Evolutionary conservation across 1,284 basidiomycete species (phyloP).

Genomic region (Schizophyllum amplum): DNA sequence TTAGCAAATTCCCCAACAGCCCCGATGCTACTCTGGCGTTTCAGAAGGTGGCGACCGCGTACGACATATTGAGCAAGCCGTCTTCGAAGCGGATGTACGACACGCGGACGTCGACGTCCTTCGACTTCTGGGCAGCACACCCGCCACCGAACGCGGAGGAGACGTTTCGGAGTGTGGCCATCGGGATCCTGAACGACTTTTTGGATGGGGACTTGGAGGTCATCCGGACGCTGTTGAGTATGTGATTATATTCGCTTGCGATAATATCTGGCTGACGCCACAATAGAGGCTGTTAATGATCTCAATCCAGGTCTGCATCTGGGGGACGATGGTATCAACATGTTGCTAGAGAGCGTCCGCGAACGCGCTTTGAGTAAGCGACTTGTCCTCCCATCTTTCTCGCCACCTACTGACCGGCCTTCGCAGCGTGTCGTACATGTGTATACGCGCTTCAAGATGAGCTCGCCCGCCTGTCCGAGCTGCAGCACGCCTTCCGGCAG

Average conservation of each 20-base stretch:
- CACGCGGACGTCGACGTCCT: slow-evolving; percentile 33
- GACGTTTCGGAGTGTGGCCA: slow-evolving; percentile 66
- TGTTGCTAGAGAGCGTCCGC: slow-evolving; percentile 57
- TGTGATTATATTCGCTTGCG: slow-evolving; percentile 18
- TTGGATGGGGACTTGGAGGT: slow-evolving; percentile 79
- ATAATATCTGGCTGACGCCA: slow-evolving; percentile 2
- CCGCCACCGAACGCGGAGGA: slow-evolving; percentile 57
- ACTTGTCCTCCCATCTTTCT: no score
- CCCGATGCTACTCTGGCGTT: slow-evolving; percentile 75
- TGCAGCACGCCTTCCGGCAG: slow-evolving; percentile 68
- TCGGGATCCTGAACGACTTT: slow-evolving; percentile 75
- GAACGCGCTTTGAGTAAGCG: slow-evolving; percentile 59
- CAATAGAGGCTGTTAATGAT: slow-evolving; percentile 60
- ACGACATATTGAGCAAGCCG: slow-evolving; percentile 72
- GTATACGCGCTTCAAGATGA: slow-evolving; percentile 67
- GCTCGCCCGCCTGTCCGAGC: slow-evolving; percentile 66
- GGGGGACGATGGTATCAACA: slow-evolving; percentile 65
- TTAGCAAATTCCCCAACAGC: slow-evolving; percentile 75
- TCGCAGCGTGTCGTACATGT: slow-evolving; percentile 69
- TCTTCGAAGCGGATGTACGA: slow-evolving; percentile 66
- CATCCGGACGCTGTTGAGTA: slow-evolving; percentile 66
- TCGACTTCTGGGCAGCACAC: slow-evolving; percentile 45
- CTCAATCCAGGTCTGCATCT: slow-evolving; percentile 63
- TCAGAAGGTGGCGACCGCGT: slow-evolving; percentile 79
- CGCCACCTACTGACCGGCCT: slow-evolving; percentile 1